phyloP scores from a whole-genome alignment of 306 rosid species.

The Cicer chorassanicum region DNA sequence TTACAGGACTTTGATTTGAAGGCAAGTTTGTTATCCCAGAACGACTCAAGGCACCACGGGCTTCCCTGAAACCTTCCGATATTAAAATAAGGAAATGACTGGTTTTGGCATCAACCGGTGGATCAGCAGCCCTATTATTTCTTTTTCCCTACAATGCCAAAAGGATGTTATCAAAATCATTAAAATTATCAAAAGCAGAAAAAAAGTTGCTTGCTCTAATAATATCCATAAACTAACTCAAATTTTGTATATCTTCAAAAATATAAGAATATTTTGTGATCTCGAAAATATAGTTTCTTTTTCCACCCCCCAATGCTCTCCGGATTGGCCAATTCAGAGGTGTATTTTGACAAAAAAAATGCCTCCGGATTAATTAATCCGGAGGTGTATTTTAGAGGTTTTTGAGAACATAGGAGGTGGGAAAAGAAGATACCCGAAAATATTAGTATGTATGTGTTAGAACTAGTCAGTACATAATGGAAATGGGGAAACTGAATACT shows the following conservation, averaged over 20 bases:
- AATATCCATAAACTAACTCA: conserved; percentile 17
- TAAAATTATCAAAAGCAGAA: conserved; percentile 11
- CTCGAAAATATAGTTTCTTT: neutral
- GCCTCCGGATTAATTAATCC: too few species aligned
- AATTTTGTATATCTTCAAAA: neutral
- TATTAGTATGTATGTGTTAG: too few species aligned
- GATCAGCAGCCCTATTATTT: conserved; percentile 67
- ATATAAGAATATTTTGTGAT: conserved; percentile 9
- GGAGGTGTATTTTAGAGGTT: too few species aligned
- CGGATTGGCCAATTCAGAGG: too few species aligned
- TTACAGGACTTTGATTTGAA: conserved; percentile 83
- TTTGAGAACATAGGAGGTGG: too few species aligned
- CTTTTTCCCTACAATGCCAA: conserved; percentile 79
- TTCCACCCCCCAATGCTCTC: too few species aligned
- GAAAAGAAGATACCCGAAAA: too few species aligned
- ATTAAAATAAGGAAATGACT: conserved; percentile 74
- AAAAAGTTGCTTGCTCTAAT: neutral
- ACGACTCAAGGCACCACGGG: conserved; percentile 73
- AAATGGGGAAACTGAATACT: too few species aligned
- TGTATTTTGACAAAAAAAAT: too few species aligned
- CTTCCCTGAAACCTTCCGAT: conserved; percentile 91
- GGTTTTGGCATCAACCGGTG: conserved; percentile 70
- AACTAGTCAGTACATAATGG: too few species aligned
- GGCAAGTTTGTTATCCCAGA: conserved; percentile 77
- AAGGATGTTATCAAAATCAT: conserved; percentile 43